Base-by-base conservation (phyloP, 164 flowering plant species). In the Tetracentron sinense region DNA sequence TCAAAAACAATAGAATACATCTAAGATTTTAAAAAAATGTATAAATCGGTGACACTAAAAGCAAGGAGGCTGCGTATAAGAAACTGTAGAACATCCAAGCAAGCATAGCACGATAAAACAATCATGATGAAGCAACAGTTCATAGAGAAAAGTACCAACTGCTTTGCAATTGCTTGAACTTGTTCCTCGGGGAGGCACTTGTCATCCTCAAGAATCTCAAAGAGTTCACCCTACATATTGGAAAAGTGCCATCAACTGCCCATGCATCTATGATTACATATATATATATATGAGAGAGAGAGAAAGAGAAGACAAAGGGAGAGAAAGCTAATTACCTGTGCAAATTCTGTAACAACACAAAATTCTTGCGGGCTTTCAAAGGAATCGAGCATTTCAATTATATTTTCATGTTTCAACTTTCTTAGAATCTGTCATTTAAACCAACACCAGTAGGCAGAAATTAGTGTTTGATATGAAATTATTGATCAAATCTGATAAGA, bases 281-380 rank as follows among this genome's bases (percentile, higher is more conserved):
- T n/a, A n/a, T n/a, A n/a, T n/a, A n/a, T n/a, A n/a, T n/a, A n/a
- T n/a, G n/a, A 23, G 19, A 68, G 62, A 46, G 30, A 53, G 35
- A 55, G 23, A n/a, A n/a, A n/a, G n/a, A n/a, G n/a, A n/a, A n/a
- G n/a, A n/a, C n/a, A n/a, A n/a, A n/a, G n/a, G n/a, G n/a, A n/a
- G n/a, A n/a, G n/a, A n/a, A 30, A 28, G 21, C 29, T 21, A 42
- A 58, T 63, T 81, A 94, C 99, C 75, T 88, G 95, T 10, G 96
- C 99, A 78, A 94, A 91, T 69, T 94, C 97, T 11, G 99, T 94
- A 53, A 94, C 97, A 49, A 94, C 99, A 70, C 99, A 94, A 72
- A 94, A 91, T 72, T 94, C 96, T 77, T 89, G 93, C 2, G 93
- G 83, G 61, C 79, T 88, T 65, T 94, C 99, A 65, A 94, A 94